Evolutionary conservation across 305 asterid species (phyloP), one percentile per base, ranked within the genome.

Genomic region (Striga hermonthica): DNA sequence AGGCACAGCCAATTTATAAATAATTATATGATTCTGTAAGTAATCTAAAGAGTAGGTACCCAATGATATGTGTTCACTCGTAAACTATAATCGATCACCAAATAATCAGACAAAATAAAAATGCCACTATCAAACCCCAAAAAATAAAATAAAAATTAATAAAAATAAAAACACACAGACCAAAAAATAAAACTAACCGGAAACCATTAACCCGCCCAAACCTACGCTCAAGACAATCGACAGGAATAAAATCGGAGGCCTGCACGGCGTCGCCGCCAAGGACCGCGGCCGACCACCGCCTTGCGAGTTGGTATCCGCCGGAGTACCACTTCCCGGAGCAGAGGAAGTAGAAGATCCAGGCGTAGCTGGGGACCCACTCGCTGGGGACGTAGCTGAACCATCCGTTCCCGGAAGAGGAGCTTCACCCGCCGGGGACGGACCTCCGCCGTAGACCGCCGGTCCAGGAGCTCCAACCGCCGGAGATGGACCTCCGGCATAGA

Each of bases 171-270:
- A 4, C 39, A 59, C 58, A 59, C 41, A 53, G n/a, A n/a, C n/a
- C 7, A 50, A 50, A 50, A n/a, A 50, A 50, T n/a, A 43, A 43
- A 53, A 31, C 59, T 57, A 57, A 53, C 14, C 40, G 3, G 63
- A 70, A 50, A 31, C 12, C 43, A 66, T 57, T 62, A 71, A 62
- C 41, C 64, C 79, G 14, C 80, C 65, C 13, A 66, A 60, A 13
- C 68, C 78, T 41, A 67, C 78, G 52, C 76, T 57, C 22, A 75
- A 11, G 14, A 52, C 57, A 74, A 60, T 31, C 7, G 80, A 41
- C 74, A 57, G 52, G 62, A 74, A 10, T 0, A 59, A 28, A 14
- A 50, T 63, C 28, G 72, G 52, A 38, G 61, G 66, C 22, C 62
- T 37, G 72, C 66, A n/a, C 37, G 72, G 35, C 40, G 64, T 35